These are phyloP conservation scores for Pythium diclinum DNA, from an alignment of 352 stramenopile species.

Conservation along the genomic window DNA sequence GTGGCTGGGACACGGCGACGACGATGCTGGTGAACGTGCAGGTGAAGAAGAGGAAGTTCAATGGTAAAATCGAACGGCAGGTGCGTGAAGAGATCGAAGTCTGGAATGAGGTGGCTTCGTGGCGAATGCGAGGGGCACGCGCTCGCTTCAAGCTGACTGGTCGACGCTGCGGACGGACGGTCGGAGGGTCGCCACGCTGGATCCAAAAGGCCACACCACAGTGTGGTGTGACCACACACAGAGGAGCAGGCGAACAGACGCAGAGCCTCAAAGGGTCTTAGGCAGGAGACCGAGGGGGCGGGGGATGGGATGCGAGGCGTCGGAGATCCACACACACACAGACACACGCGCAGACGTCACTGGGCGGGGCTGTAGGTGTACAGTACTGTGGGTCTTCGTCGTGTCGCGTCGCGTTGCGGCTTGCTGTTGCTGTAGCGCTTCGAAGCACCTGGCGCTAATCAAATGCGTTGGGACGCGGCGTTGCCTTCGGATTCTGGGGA, in stretches of 20 bases:
- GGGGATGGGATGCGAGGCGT: neutral
- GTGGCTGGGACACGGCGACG: neutral
- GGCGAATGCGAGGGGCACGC: slow-evolving; percentile 2
- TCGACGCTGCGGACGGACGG: neutral
- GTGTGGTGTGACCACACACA: too few species aligned
- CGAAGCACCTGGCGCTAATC: too few species aligned
- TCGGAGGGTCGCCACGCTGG: slow-evolving; percentile 1
- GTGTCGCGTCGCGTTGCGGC: neutral
- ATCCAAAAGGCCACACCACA: neutral
- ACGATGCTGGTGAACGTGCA: neutral
- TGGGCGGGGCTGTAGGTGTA: too few species aligned
- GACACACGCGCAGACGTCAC: too few species aligned
- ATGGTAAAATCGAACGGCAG: slow-evolving; percentile 1
- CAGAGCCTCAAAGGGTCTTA: too few species aligned
- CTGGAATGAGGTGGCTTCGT: neutral
- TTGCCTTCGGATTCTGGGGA: neutral
- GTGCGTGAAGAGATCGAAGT: neutral
- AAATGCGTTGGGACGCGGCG: too few species aligned
- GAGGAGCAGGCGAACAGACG: neutral
- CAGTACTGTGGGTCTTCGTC: neutral
- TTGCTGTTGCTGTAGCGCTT: too few species aligned
- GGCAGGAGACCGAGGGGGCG: neutral
- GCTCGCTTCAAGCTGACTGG: slow-evolving; percentile 16
- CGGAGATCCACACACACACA: neutral
- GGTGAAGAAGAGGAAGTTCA: neutral